A percentile compares a stretch with the other conserved stretches of the same genome.
phyloP scores from a whole-genome alignment of 805 yeast genomes.

The Teunomyces kruisii region DNA sequence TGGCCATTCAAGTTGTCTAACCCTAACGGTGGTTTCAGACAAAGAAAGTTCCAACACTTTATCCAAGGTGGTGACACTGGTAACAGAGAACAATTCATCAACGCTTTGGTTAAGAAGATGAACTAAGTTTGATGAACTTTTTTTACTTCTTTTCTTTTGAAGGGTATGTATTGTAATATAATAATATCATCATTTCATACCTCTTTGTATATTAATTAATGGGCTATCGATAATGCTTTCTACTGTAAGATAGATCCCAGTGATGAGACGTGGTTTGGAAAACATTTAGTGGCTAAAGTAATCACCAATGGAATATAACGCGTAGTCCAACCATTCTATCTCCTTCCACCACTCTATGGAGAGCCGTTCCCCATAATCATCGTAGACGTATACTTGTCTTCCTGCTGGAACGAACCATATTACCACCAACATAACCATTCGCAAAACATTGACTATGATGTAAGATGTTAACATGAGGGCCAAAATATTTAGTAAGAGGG shows the following conservation, averaged over 20 bases:
- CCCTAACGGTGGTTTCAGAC: constrained; percentile 98
- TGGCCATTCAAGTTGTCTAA: constrained; percentile 97
- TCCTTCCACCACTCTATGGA: constrained; percentile 32
- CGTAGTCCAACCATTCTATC: constrained; percentile 30
- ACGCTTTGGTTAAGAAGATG: constrained; percentile 91
- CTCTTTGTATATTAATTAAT: constrained; percentile 2
- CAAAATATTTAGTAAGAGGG: constrained; percentile 18
- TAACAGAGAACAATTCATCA: constrained; percentile 96
- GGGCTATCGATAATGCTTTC: not conserved
- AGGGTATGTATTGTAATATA: constrained; percentile 7
- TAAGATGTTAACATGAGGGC: constrained; percentile 22
- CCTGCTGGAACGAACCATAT: constrained; percentile 5
- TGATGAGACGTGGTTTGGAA: not conserved
- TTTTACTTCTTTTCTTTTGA: constrained; percentile 10
- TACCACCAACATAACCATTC: constrained; percentile 15
- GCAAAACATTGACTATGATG: constrained; percentile 17
- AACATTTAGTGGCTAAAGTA: not conserved
- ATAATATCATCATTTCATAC: constrained; percentile 6
- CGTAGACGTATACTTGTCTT: constrained; percentile 10
- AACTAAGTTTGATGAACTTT: constrained; percentile 53
- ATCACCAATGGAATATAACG: constrained; percentile 15
- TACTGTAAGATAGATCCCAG: not conserved
- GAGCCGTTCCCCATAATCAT: constrained; percentile 12
- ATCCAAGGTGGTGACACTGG: constrained; percentile 98
- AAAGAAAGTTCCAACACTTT: constrained; percentile 95